Base-by-base conservation (phyloP, 106 monocot species). In the Dactylorhiza incarnata region DNA sequence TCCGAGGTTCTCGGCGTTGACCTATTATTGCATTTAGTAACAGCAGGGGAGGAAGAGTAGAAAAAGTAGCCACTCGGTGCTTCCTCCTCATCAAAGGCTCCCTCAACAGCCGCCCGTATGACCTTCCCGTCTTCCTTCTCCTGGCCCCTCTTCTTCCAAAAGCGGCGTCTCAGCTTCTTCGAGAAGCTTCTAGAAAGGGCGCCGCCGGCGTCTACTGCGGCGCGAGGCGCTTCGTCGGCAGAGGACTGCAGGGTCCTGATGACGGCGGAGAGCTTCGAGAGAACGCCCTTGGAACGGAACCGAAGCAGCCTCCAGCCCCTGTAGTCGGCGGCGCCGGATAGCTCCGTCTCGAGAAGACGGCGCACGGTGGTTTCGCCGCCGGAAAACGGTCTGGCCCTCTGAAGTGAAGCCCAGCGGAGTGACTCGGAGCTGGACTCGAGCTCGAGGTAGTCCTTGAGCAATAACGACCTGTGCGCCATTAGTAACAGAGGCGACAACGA, bases 371-470 rank as follows among this genome's bases (percentile, higher is more conserved):
- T 43, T 5, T 13, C 72, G 26, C 23, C 73, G 29, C 29, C 29
- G 29, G 29, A 29, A 29, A 29, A 29, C 29, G 29, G 29, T 29
- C 29, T 29, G 65, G 52, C 46, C 11, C 6, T 14, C 69, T 45
- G 69, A 20, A 25, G 45, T 17, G 78, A 69, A 53, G 75, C 14
- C 49, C 67, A 68, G 5, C 80, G 54, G 26, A 17, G 48, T 29
- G 73, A 68, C 16, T 80, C 78, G 43, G 24, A 56, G 4, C 29
- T 10, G 17, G 56, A 72, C 9, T 83, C 83, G 6, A 83, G 73
- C 68, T 76, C 84, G 59, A 84, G 81, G 84, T 77, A 84, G 7
- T 84, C 84, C 74, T 81, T 80, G 43, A 84, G 73, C 84, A 77
- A 77, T 45, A 84, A 49, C 5, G 84, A 77, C 73, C 55, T 76